Evolutionary conservation across 2,329 filamentous ascomycete genomes (phyloP), one percentile per base, ranked within the genome.

Genomic region (Neofusicoccum ribis): DNA sequence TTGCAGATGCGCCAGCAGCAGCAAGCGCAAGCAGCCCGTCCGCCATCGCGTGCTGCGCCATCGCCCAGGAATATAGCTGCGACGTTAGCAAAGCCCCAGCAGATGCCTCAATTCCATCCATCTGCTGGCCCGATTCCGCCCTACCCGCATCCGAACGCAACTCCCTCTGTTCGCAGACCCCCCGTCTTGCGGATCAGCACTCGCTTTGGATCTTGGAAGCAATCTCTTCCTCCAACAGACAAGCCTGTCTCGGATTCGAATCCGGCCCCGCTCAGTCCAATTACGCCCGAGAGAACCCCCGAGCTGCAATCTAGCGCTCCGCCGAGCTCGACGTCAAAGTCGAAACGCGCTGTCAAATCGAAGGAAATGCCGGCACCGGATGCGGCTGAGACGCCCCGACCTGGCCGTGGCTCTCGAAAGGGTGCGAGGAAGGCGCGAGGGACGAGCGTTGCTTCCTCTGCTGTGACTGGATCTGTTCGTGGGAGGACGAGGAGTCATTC

Each of bases 401-500:
- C 63, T 39, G 63, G 54, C 9, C 39, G 56, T 5, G 23, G 41
- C 8, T 60, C 63, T 5, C 46, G 50, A 27, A 65, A 60, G 3
- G 37, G 34, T 15, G 63, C 31, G 11, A 46, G 54, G 23, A 60
- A 59, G 47, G 56, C 23, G 7, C 72, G 73, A 34, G 74, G 64
- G 68, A 73, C 31, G 44, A 83, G 82, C 66, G 77, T 79, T 49
- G 76, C 80, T 27, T 83, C 82, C 14, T 83, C 82, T 14, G 77
- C 78, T 60, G 76, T 81, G 31, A 80, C 78, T 46, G 78, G 79
- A 5, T 81, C 81, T 15, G 69, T 75, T 31, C 77, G 78, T 66
- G 78, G 76, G 52, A 76, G 80, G 12, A 83, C 81, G 54, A 74
- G 82, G 58, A 84, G 82, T 68, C 81, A 81, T 41, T 84, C 82